These are phyloP conservation scores for Agarophyton chilense DNA, from an alignment of 23 red algal species.

Conservation along the genomic window DNA sequence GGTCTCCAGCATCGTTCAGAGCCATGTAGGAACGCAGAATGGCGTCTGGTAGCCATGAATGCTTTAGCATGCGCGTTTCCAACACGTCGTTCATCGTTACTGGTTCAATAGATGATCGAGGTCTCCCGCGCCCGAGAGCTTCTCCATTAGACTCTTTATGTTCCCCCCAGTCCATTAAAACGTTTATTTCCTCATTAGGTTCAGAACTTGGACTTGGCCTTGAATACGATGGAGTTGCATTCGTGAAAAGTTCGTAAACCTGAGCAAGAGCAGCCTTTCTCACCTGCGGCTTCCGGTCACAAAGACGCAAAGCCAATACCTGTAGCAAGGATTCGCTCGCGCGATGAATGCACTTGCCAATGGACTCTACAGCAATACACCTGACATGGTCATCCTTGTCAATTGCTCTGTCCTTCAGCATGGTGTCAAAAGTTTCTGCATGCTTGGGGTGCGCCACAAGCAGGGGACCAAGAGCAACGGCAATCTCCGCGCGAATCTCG, in stretches of 20 bases:
- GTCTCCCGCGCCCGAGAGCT: neutral
- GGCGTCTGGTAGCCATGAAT: constrained; percentile 45
- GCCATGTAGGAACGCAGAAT: constrained; percentile 15
- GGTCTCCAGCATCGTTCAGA: constrained; percentile 41
- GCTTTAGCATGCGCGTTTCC: constrained; percentile 22
- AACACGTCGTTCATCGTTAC: neutral
- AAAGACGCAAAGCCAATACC: constrained; percentile 21
- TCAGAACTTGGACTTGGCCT: neutral
- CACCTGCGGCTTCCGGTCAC: constrained; percentile 31
- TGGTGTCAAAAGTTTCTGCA: constrained; percentile 25
- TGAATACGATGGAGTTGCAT: neutral
- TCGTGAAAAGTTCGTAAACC: constrained; percentile 16
- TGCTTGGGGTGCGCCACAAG: constrained; percentile 42
- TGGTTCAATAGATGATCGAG: constrained; percentile 2
- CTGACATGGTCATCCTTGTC: constrained; percentile 60
- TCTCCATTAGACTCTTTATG: neutral
- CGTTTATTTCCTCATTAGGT: neutral
- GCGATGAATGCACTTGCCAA: constrained; percentile 37
- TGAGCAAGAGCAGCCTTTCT: constrained; percentile 42
- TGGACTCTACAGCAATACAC: constrained; percentile 25
- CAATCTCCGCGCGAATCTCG: constrained; percentile 36
- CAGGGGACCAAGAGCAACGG: neutral
- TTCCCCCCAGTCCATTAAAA: neutral
- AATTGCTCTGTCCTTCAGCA: constrained; percentile 48
- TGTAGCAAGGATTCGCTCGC: constrained; percentile 21